These are phyloP conservation scores for Chlorociboria aeruginascens DNA, from an alignment of 495 filamentous ascomycete genomes.

Conservation along the genomic window DNA sequence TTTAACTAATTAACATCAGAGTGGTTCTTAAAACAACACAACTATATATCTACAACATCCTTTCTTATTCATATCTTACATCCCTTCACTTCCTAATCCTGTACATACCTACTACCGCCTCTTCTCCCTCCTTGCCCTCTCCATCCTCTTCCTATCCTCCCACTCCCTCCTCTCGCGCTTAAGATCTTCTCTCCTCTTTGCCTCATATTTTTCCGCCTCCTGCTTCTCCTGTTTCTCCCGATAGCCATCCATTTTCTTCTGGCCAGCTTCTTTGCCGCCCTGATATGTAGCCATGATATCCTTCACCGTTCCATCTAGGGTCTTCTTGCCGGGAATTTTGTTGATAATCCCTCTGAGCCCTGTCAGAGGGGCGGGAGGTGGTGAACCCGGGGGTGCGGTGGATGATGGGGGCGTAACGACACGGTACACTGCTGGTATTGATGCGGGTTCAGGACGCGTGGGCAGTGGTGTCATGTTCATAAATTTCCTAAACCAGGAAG, in stretches of 20 bases:
- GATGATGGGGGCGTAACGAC: conserved; percentile 1
- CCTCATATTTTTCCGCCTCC: conserved; percentile 32
- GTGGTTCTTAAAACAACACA: no score
- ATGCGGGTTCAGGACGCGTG: not conserved
- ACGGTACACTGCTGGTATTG: not conserved
- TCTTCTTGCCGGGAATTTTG: conserved; percentile 7
- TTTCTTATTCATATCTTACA: not conserved
- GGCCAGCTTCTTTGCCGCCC: not conserved
- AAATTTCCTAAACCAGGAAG: conserved; percentile 32
- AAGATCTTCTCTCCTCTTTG: conserved; percentile 31
- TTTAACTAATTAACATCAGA: no score
- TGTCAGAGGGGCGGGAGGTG: conserved; percentile 19
- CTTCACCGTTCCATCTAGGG: conserved; percentile 13
- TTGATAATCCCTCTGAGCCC: conserved; percentile 7
- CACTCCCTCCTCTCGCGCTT: conserved; percentile 27
- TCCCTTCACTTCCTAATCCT: no score
- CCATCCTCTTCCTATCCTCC: conserved; percentile 4
- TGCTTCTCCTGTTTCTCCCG: conserved; percentile 18
- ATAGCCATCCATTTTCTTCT: conserved; percentile 20
- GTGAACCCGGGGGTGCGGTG: conserved; percentile 15
- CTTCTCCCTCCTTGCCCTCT: conserved; percentile 3
- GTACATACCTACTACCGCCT: no score
- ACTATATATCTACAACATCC: no score
- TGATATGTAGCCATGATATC: conserved; percentile 19
- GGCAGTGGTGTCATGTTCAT: conserved; percentile 39